Percentiles rank a stretch among this genome's conserved stretches.
Conservation (phyloP, 1,139 yeast genomes). For the Saccharomyces hybrid region DNA sequence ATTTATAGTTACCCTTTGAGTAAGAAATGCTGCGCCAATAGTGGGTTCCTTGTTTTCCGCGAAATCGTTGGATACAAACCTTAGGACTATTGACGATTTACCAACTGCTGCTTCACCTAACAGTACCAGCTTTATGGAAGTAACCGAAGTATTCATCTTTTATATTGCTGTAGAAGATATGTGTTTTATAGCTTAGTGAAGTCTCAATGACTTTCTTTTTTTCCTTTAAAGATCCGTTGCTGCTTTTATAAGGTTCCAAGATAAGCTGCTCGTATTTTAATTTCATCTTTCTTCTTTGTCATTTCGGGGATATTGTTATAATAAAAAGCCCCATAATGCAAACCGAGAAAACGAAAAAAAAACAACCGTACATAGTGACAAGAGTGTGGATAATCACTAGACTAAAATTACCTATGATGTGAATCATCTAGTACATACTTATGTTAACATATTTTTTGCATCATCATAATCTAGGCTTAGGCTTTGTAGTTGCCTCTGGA, state of each 20-base stretch:
- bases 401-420: neutral
- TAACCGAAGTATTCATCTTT: conserved; percentile 35
- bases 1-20: conserved; percentile 89
- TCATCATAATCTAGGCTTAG: conserved; percentile 44
- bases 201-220: neutral
- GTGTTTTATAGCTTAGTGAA: neutral
- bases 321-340: neutral
- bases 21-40: conserved; percentile 94
- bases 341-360: neutral
- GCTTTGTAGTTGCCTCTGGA: conserved; percentile 44
- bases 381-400: neutral
- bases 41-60: conserved; percentile 97
- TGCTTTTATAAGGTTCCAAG: neutral
- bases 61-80: conserved; percentile 92
- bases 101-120: conserved; percentile 99
- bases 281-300: neutral
- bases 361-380: neutral
- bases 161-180: neutral
- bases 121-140: conserved; percentile 80
- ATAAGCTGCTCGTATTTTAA: neutral
- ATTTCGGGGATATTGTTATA: neutral
- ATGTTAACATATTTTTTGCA: neutral
- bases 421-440: neutral
- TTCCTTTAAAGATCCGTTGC: neutral
- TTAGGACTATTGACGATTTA: conserved; percentile 81